Conservation (phyloP, 768 basidiomycete genomes). For the Collybiopsis luxurians region DNA sequence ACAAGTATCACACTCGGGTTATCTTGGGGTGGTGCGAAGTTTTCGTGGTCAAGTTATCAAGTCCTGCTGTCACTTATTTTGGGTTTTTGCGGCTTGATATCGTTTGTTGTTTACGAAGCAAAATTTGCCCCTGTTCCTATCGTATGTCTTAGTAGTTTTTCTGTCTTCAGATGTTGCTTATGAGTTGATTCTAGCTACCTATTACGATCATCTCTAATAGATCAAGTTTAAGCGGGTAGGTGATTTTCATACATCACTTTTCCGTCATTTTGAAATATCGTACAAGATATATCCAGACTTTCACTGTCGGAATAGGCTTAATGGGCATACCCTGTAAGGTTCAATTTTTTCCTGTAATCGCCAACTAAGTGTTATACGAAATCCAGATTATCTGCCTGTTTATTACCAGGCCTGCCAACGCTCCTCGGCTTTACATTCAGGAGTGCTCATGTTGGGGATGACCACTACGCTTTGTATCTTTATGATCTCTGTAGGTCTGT, state of each 20-base stretch:
- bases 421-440: conserved; percentile 27
- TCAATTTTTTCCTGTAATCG: conserved; percentile 28
- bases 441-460: conserved; percentile 9
- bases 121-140: background rate
- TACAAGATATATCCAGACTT: background rate
- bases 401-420: conserved; percentile 42
- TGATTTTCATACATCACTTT: background rate
- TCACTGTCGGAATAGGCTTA: background rate
- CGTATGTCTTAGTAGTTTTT: background rate
- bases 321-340: background rate
- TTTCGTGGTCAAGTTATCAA: conserved; percentile 35
- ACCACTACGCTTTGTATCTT: conserved; percentile 6
- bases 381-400: conserved; percentile 14
- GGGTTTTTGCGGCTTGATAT: background rate
- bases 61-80: conserved; percentile 18
- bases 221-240: conserved; percentile 1
- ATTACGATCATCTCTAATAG: background rate
- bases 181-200: background rate
- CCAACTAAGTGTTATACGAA: background rate
- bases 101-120: conserved; percentile 1
- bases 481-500: conserved; percentile 28
- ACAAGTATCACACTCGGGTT: conserved; percentile 26
- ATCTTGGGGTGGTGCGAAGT: conserved; percentile 41
- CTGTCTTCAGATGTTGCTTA: too few species aligned
- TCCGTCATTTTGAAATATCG: background rate